Evolutionary conservation across 2,329 filamentous ascomycete genomes (phyloP).

Genomic region (Cladosporium sp.): DNA sequence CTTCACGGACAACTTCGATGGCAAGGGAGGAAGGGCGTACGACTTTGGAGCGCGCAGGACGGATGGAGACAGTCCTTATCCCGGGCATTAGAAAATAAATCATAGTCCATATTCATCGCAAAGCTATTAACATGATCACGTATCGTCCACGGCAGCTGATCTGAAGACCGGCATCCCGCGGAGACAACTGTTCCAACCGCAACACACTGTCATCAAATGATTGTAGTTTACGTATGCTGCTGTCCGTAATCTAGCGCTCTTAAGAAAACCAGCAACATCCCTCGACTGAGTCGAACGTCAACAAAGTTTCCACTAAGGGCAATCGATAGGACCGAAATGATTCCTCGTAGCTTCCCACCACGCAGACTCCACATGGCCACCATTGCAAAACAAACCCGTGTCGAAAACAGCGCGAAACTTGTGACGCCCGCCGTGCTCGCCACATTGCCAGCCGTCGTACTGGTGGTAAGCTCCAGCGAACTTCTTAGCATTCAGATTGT

Average conservation of each 20-base stretch:
- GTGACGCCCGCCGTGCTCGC: background rate
- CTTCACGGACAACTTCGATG: conserved; percentile 33
- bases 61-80: conserved; percentile 29
- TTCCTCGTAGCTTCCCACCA: background rate
- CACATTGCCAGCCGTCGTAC: background rate
- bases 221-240: no score
- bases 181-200: no score
- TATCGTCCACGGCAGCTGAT: no score
- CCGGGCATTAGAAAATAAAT: conserved; percentile 8
- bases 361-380: background rate
- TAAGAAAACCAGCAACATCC: no score
- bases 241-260: no score
- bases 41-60: conserved; percentile 30
- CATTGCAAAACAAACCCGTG: background rate
- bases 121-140: no score
- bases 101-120: no score
- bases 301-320: background rate
- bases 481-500: background rate
- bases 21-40: conserved; percentile 24
- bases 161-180: no score
- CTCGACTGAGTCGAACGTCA: no score
- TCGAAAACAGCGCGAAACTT: background rate
- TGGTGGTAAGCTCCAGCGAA: background rate
- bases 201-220: no score
- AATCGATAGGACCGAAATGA: background rate